Evolutionary conservation across 179 eudicot species (phyloP).

Genomic region (Drosera spatulata): DNA sequence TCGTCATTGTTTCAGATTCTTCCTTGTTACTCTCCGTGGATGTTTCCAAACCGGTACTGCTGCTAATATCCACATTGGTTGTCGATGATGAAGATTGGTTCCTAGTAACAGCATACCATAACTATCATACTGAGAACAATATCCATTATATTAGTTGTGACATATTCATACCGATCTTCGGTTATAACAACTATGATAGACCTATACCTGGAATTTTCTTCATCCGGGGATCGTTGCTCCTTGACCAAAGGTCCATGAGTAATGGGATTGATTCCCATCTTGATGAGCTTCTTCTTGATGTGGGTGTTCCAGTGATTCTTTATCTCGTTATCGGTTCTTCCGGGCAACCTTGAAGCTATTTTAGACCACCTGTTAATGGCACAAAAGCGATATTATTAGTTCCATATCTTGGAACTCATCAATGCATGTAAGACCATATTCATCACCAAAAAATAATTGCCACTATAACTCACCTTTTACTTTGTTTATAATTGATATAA

Average conservation of each 20-base stretch:
- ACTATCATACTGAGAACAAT: no score
- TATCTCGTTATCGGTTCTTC: constrained; percentile 87
- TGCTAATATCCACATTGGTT: constrained; percentile 16
- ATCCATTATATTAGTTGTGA: no score
- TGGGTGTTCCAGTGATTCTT: constrained; percentile 95
- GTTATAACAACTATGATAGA: no score
- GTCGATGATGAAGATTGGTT: constrained; percentile 15
- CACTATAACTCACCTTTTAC: no score
- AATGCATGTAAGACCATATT: no score
- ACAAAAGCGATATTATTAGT: background rate
- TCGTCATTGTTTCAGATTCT: constrained; percentile 9
- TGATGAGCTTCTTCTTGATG: constrained; percentile 79
- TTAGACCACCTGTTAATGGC: constrained; percentile 68
- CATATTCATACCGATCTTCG: no score
- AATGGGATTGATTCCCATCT: constrained; percentile 81
- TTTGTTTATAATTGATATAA: no score
- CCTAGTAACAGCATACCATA: background rate
- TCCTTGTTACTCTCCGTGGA: background rate
- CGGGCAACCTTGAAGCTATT: constrained; percentile 78
- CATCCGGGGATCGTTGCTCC: background rate
- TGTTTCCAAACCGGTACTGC: constrained; percentile 14
- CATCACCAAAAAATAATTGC: no score
- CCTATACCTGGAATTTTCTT: no score
- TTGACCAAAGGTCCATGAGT: constrained; percentile 65
- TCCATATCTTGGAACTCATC: background rate